phyloP scores from a whole-genome alignment of 805 yeast genomes.

The Nakazawaea ishiwadae region DNA sequence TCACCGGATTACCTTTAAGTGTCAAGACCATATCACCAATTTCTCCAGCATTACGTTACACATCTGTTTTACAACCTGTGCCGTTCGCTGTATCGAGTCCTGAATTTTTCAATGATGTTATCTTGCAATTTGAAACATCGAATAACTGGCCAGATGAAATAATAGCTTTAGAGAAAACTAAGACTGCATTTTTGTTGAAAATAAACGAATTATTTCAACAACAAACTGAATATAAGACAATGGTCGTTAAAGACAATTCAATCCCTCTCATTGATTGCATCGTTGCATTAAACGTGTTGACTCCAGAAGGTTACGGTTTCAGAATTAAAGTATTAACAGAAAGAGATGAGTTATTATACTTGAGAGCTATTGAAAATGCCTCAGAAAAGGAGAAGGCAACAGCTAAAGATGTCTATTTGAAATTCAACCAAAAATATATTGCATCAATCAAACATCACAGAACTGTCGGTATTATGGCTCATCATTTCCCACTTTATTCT shows the following conservation, averaged over 20 bases:
- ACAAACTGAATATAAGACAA: slow-evolving; percentile 51
- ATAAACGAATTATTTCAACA: slow-evolving; percentile 44
- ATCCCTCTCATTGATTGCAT: slow-evolving; percentile 63
- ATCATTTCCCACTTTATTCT: slow-evolving; percentile 67
- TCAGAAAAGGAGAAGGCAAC: slow-evolving; percentile 54
- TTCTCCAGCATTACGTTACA: slow-evolving; percentile 68
- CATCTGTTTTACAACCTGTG: slow-evolving; percentile 75
- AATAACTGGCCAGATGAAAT: slow-evolving; percentile 96
- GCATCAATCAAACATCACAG: slow-evolving; percentile 79
- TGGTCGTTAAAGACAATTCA: slow-evolving; percentile 59
- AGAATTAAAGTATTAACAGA: slow-evolving; percentile 73
- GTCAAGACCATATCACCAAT: slow-evolving; percentile 71
- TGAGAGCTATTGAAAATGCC: slow-evolving; percentile 66
- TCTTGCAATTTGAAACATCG: slow-evolving; percentile 85
- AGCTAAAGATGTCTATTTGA: slow-evolving; percentile 57
- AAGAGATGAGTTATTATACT: slow-evolving; percentile 71
- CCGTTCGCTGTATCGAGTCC: slow-evolving; percentile 75
- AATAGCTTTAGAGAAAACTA: slow-evolving; percentile 78
- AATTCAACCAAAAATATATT: slow-evolving; percentile 60
- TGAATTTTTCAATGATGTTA: slow-evolving; percentile 73
- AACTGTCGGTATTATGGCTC: slow-evolving; percentile 64
- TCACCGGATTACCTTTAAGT: slow-evolving; percentile 61
- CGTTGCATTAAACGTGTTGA: slow-evolving; percentile 55
- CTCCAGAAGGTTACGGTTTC: slow-evolving; percentile 92
- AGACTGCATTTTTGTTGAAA: slow-evolving; percentile 81